phyloP scores from a whole-genome alignment of 768 basidiomycete species.

The Dentipellis fragilis region DNA sequence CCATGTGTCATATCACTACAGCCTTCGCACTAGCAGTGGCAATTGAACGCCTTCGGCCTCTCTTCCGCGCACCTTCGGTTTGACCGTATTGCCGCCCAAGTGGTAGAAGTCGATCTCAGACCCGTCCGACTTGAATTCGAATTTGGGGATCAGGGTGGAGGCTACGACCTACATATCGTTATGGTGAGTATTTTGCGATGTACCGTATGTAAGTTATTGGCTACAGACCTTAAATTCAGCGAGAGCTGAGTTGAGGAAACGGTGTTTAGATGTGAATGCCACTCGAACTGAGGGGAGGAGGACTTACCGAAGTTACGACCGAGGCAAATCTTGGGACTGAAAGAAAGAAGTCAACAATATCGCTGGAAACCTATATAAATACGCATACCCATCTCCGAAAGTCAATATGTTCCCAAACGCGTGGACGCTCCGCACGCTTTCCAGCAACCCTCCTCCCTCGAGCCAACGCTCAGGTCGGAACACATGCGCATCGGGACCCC shows the following conservation, averaged over 20 bases:
- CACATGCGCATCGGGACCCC: conserved; percentile 8
- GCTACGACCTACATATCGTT: conserved; percentile 5
- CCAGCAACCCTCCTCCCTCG: not conserved
- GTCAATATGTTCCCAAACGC: conserved; percentile 8
- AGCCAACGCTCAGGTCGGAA: conserved; percentile 16
- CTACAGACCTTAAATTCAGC: conserved; percentile 8
- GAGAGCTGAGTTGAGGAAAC: not conserved
- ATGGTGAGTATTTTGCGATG: no score
- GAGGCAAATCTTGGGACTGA: conserved; percentile 9
- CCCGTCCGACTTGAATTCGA: conserved; percentile 3
- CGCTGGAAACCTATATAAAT: no score
- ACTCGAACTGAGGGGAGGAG: not conserved
- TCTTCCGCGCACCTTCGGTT: conserved; percentile 9
- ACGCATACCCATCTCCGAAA: conserved; percentile 9
- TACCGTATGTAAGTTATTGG: no score
- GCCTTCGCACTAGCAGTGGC: conserved; percentile 1
- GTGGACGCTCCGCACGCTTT: not conserved
- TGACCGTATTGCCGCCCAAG: conserved; percentile 13
- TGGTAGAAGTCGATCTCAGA: conserved; percentile 11
- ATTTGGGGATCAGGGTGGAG: not conserved
- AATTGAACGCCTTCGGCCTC: conserved; percentile 12
- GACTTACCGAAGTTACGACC: conserved; percentile 6
- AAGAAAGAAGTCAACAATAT: no score
- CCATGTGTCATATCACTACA: no score
- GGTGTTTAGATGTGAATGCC: not conserved